Evolutionary conservation across 176 grass and related monocot genomes (phyloP), one percentile per base, ranked within the genome.

Genomic region (Dendrocalamus sinicus): DNA sequence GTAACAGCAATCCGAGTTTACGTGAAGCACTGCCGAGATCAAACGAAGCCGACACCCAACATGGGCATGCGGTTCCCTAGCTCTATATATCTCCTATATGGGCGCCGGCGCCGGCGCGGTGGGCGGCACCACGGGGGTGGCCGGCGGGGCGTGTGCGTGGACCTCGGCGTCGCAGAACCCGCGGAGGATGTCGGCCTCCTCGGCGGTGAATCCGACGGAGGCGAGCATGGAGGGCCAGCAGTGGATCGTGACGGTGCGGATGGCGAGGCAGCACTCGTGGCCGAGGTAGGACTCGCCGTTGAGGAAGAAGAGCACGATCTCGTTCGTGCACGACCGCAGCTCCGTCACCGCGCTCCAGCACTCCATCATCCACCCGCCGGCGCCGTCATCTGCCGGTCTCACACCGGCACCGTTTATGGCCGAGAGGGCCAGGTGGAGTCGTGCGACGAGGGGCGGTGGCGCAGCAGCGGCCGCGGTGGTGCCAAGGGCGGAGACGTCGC

Each of bases 231-330:
- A 73, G 12, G 89, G 90, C 93, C 93, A 98, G 81, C 91, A 98
- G 62, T 91, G 88, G 52, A 50, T 91, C 6, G 93, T 95, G 73
- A 93, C 86, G 50, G 84, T 78, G 80, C 88, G 88, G 72, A 95
- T 91, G 77, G 91, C 93, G 75, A 79, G 51, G 86, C 93, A 95
- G 86, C 93, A 98, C 8, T 92, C 93, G 28, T 57, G 79, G 23
- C 89, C 90, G 51, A 95, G 89, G 86, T 92, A 95, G 5, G 90
- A 92, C 85, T 94, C 88, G 41, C 93, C 96, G 63, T 92, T 95
- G 13, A 95, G 4, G 86, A 95, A 89, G 93, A 98, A 95, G 44
- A 98, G 69, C 9, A 95, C 77, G 62, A 98, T 95, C 91, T 98
- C 93, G 80, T 46, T 88, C 22, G 86, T 88, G 88, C 89, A 98